Base-by-base conservation (phyloP, 495 filamentous ascomycete species). In the Podospora australis region DNA sequence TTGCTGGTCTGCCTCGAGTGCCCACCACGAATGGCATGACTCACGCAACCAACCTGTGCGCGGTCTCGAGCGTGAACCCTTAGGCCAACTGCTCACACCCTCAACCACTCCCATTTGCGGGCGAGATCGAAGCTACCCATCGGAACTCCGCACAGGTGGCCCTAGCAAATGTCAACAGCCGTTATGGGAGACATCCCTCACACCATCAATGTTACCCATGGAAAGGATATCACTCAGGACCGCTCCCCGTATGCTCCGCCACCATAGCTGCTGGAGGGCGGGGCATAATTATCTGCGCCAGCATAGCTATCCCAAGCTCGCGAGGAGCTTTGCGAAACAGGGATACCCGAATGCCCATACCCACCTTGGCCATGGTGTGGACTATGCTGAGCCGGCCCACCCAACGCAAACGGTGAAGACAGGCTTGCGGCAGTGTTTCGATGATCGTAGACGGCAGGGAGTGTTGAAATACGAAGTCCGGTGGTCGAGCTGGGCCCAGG, bases 191-290 rank as follows among this genome's bases (percentile, higher is more conserved):
- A 50, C 53, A 40, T 13, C 21, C 23, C 40, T 13, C 19, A 13
- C 17, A 8, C 40, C 25, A 26, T 23, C 22, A 13, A 13, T 23
- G 11, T 13, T 23, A 21, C 21, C 4, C n/a, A 13, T 43, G 20
- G 6, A n/a, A 13, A 43, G 40, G 24, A 25, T 23, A 21, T 43
- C 39, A 6, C 24, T 43, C 45, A 73, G 46, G 70, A 64, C 49
- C 70, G 67, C 29, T 68, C 67, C 32, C 64, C 66, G 48, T 73
- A 75, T 6, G 61, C 50, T 29, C 64, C 57, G 28, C 59, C 50
- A 24, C 67, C 65, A 40, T 72, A 75, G 32, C 67, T 68, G 39
- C 65, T 59, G 34, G 58, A 42, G 7, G 55, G 52, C 1, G 67
- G 52, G 50, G 64, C 19, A 19, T 72, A 73, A 48, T 53, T 51